Base-by-base conservation (phyloP, 2,329 filamentous ascomycete genomes). In the Leptographium wingfieldii region DNA sequence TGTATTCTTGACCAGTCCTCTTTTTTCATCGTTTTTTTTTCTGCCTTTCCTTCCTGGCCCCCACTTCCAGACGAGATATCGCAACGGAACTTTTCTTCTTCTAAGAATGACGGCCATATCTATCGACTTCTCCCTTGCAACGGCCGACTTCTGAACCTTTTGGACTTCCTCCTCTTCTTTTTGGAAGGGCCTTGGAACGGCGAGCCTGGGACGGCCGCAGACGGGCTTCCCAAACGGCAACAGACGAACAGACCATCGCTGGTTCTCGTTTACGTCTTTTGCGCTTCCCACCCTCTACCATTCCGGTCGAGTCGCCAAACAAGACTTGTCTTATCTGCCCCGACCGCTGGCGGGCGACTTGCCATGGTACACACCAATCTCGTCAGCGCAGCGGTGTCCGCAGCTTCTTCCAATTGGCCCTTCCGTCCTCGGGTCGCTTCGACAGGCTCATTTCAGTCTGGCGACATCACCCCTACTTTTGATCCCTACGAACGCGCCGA, bases 371-470 rank as follows among this genome's bases (percentile, higher is more conserved):
- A 62, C 48, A 29, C 63, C 19, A 62, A 55, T 48, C 53, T 63
- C 16, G 60, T 59, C 58, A 55, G 57, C 59, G 63, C 65, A 16
- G 62, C 62, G 0, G 63, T 60, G 6, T 4, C 46, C 19, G 29
- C 33, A 27, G 35, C 54, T n/a, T 12, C 55, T 2, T 48, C 40
- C 40, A n/a, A 56, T 33, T 56, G 55, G 38, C 49, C 59, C 12
- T 55, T 61, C 5, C 67, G 63, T 10, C 64, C 68, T 11, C 64
- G 61, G 9, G 64, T 66, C 29, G 62, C 66, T 1, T 66, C 76
- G 2, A 71, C 75, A 0, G 76, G 76, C 35, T 80, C 78, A 1
- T 79, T 80, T 66, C 77, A 80, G 65, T 77, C 78, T 52, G 78
- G 77, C 62, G 76, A 76, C 2, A 75, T 78, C 5, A 76, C 80